Evolutionary conservation across 257 asterid genomes (phyloP).

Genomic region (Solanum arcanum): DNA sequence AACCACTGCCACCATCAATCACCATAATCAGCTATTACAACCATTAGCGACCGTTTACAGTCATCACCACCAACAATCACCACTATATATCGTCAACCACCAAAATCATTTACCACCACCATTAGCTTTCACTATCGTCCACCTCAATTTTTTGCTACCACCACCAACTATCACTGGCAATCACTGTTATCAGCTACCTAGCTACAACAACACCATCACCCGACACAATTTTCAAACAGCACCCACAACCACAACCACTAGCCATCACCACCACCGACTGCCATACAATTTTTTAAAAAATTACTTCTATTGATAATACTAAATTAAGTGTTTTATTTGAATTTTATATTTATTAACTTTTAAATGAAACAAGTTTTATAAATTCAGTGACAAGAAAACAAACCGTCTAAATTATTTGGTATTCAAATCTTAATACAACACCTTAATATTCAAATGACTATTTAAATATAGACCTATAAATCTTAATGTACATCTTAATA

Average conservation of each 20-base stretch:
- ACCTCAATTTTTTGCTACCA: not conserved
- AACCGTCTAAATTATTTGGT: not conserved
- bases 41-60: not conserved
- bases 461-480: too few species aligned
- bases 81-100: not conserved
- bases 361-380: not conserved
- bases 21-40: not conserved
- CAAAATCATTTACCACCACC: not conserved
- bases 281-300: not conserved
- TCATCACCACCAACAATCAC: not conserved
- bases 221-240: not conserved
- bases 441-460: not conserved
- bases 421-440: not conserved
- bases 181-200: not conserved
- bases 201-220: not conserved
- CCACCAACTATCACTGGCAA: not conserved
- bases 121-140: not conserved
- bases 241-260: not conserved
- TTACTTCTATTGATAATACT: not conserved
- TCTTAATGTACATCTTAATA: not conserved
- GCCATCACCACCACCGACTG: not conserved
- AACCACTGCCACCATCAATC: not conserved
- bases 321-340: not conserved
- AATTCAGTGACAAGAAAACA: not conserved
- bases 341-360: not conserved